Conservation (phyloP, 78 protist species). For the Dictyostelium intermedium region DNA sequence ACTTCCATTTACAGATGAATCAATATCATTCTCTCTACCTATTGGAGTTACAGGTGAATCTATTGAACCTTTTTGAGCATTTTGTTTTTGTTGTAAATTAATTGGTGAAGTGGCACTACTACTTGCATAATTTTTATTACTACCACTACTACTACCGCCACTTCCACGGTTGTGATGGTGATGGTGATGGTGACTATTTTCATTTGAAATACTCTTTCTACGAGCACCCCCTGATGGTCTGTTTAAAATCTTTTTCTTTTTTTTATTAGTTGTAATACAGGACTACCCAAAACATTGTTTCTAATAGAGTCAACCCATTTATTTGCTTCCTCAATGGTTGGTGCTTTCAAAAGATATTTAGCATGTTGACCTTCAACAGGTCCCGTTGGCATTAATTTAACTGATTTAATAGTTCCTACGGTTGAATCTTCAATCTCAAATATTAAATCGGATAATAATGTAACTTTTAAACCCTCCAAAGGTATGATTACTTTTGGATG, state of each 20-base stretch:
- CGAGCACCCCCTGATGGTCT: slow-evolving; percentile 7
- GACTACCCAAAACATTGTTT: slow-evolving; percentile 50
- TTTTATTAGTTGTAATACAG: slow-evolving; percentile 44
- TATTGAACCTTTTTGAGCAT: neutral
- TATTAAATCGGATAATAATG: neutral
- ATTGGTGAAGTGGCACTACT: neutral
- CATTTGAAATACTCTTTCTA: slow-evolving; percentile 2
- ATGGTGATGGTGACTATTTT: neutral
- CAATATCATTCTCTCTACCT: slow-evolving; percentile 7
- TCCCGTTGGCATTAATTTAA: slow-evolving; percentile 36
- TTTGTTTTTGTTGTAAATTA: neutral
- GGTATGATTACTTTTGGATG: slow-evolving; percentile 65
- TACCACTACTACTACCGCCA: neutral
- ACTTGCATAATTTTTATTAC: neutral
- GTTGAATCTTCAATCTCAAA: slow-evolving; percentile 50
- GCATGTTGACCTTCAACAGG: slow-evolving; percentile 62
- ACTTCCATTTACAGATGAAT: slow-evolving; percentile 15
- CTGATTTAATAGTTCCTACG: slow-evolving; percentile 45
- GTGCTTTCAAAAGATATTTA: slow-evolving; percentile 22
- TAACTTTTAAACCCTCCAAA: slow-evolving; percentile 48
- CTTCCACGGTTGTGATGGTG: neutral
- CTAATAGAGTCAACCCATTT: slow-evolving; percentile 48
- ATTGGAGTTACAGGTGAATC: too few relatives aligned
- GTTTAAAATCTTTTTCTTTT: slow-evolving; percentile 35
- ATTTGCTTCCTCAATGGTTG: slow-evolving; percentile 1